Percentiles rank a stretch among this genome's conserved stretches.
Conservation (phyloP, 371 early-diverging fungal species). For the Mucor circinelloides region DNA sequence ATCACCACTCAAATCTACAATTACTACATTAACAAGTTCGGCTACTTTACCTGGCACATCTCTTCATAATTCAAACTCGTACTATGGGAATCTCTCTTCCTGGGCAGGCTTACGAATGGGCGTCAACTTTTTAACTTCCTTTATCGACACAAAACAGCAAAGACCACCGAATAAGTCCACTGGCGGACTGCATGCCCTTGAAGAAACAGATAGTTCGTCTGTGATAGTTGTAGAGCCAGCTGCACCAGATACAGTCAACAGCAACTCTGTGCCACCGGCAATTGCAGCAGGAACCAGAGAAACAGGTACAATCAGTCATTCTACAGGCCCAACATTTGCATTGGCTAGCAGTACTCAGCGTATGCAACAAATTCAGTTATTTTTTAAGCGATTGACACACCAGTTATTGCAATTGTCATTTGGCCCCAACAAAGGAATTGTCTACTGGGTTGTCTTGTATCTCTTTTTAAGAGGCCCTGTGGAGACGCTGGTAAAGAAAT, state of each 20-base stretch:
- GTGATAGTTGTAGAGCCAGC: slow-evolving; percentile 1
- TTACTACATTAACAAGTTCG: neutral
- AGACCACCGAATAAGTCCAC: neutral
- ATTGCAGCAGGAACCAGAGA: neutral
- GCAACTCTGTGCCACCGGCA: neutral
- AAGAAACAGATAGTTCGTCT: neutral
- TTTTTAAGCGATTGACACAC: neutral
- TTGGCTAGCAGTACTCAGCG: neutral
- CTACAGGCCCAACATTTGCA: neutral
- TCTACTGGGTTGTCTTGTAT: slow-evolving; percentile 20
- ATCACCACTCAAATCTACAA: neutral
- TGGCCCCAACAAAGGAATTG: slow-evolving; percentile 6
- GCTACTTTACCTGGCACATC: neutral
- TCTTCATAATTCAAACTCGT: neutral
- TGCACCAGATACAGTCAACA: neutral
- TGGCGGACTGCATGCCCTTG: neutral
- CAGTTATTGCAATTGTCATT: slow-evolving; percentile 6
- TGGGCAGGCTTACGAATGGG: slow-evolving; percentile 36
- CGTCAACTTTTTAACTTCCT: slow-evolving; percentile 30
- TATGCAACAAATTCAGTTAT: neutral
- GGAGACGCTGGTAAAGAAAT: neutral
- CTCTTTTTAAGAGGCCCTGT: slow-evolving; percentile 22
- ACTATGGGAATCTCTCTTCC: neutral
- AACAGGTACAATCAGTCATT: neutral
- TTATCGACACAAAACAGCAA: slow-evolving; percentile 11